phyloP scores from a whole-genome alignment of 108 stramenopile genomes.

The Fistulifera pelliculosa region DNA sequence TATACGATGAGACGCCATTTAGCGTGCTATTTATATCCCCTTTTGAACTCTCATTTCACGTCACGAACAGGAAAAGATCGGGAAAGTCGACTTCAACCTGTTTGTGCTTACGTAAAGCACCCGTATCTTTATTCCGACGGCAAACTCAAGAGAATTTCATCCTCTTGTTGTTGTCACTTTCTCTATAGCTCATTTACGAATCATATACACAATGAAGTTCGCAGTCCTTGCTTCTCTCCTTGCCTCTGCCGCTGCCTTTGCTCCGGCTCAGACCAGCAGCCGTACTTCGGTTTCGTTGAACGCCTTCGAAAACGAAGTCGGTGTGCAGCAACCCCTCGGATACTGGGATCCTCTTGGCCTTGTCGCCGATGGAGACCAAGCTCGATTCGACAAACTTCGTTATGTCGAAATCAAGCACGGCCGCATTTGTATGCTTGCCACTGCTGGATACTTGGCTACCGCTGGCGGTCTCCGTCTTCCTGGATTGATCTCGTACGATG shows the following conservation, averaged over 20 bases:
- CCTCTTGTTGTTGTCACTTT: too few relatives aligned
- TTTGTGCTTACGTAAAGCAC: too few relatives aligned
- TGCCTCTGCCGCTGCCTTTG: constrained; percentile 68
- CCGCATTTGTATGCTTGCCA: constrained; percentile 64
- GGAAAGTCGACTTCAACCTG: too few relatives aligned
- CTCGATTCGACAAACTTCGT: constrained; percentile 32
- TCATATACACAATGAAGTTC: background rate
- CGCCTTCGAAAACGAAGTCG: constrained; percentile 50
- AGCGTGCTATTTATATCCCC: too few relatives aligned
- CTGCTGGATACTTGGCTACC: constrained; percentile 63
- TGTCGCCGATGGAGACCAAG: constrained; percentile 40
- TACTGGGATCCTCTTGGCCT: constrained; percentile 56
- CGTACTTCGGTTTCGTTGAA: constrained; percentile 20
- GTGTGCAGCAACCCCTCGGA: constrained; percentile 46
- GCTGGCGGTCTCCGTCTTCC: constrained; percentile 46
- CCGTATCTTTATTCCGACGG: too few relatives aligned
- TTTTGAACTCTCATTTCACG: too few relatives aligned
- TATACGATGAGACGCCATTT: too few relatives aligned
- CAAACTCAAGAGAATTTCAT: too few relatives aligned
- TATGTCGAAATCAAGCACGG: constrained; percentile 51
- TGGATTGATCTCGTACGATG: constrained; percentile 33
- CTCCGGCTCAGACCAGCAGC: constrained; percentile 28
- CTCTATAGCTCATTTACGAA: too few relatives aligned
- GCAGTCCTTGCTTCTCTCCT: constrained; percentile 42
- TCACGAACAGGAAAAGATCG: too few relatives aligned